Evolutionary conservation across 345 rosid species (phyloP).

Genomic region (Combretum micranthum): DNA sequence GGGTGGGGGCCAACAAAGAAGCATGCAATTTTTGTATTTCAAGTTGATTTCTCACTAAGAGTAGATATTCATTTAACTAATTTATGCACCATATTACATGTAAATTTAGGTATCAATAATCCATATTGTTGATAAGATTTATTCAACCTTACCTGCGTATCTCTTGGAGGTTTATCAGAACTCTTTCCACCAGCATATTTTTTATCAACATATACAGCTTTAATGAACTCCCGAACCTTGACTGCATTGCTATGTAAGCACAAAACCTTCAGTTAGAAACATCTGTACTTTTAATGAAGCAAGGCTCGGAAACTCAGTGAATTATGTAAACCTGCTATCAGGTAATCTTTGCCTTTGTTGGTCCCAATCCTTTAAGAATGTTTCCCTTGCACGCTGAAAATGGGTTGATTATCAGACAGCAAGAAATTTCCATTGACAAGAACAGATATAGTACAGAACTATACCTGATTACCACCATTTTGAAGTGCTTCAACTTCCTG

Average conservation of each 20-base stretch:
- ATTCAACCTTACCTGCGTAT: constrained; percentile 48
- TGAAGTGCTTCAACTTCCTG: constrained; percentile 97
- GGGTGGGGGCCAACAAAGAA: too few species aligned
- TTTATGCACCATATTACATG: too few species aligned
- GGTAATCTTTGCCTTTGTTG: constrained; percentile 80
- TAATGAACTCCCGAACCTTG: constrained; percentile 82
- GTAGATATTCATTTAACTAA: too few species aligned
- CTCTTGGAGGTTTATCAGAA: constrained; percentile 67
- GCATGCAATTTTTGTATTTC: too few species aligned
- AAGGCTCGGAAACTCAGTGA: constrained; percentile 2
- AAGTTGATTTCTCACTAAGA: too few species aligned
- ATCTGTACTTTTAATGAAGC: constrained; percentile 2
- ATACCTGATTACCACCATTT: constrained; percentile 96
- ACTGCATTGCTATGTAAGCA: constrained; percentile 56
- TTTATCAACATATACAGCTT: constrained; percentile 69
- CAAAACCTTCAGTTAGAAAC: constrained; percentile 8
- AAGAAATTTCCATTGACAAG: constrained; percentile 14
- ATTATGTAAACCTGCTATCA: constrained; percentile 58
- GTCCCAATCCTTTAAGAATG: constrained; percentile 82
- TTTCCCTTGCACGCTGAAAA: constrained; percentile 88
- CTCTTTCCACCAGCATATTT: constrained; percentile 64
- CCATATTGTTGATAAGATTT: background rate
- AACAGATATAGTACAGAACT: constrained; percentile 1
- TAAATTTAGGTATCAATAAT: too few species aligned
- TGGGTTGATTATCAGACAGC: constrained; percentile 10